These are phyloP conservation scores for Pogostemon cablin DNA, from an alignment of 257 asterid species.

Conservation along the genomic window DNA sequence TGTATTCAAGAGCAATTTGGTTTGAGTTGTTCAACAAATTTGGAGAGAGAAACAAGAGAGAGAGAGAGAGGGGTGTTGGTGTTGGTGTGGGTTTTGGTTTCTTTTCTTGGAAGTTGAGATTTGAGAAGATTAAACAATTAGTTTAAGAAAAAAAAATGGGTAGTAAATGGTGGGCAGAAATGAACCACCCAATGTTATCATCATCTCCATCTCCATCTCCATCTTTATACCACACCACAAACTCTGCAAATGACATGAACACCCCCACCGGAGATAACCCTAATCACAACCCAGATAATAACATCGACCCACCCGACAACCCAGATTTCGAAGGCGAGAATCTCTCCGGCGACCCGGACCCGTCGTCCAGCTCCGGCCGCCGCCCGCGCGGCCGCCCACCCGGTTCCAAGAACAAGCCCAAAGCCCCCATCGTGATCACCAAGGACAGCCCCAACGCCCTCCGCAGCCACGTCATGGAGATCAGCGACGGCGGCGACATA, in stretches of 20 bases:
- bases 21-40: slow-evolving; percentile 32
- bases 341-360: slow-evolving; percentile 46
- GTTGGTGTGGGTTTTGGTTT: too few relatives aligned
- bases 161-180: slow-evolving; percentile 75
- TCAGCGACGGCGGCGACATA: slow-evolving; percentile 56
- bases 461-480: slow-evolving; percentile 71
- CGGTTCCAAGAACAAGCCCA: slow-evolving; percentile 68
- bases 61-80: too few relatives aligned
- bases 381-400: slow-evolving; percentile 73
- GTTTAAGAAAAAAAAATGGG: not conserved
- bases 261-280: slow-evolving; percentile 45
- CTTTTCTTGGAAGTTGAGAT: slow-evolving; percentile 33
- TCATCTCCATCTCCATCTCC: slow-evolving; percentile 39
- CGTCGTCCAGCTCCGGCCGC: slow-evolving; percentile 48
- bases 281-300: slow-evolving; percentile 39
- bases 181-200: slow-evolving; percentile 48
- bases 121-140: slow-evolving; percentile 12
- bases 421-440: slow-evolving; percentile 62
- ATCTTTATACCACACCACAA: too few relatives aligned
- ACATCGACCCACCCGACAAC: not conserved
- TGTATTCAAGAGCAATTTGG: slow-evolving; percentile 34
- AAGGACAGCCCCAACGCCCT: slow-evolving; percentile 74
- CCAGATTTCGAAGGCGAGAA: slow-evolving; percentile 41
- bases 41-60: slow-evolving; percentile 30
- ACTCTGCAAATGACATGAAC: slow-evolving; percentile 27